Conservation (phyloP, 306 rosid species). For the Vigna nakashimae region DNA sequence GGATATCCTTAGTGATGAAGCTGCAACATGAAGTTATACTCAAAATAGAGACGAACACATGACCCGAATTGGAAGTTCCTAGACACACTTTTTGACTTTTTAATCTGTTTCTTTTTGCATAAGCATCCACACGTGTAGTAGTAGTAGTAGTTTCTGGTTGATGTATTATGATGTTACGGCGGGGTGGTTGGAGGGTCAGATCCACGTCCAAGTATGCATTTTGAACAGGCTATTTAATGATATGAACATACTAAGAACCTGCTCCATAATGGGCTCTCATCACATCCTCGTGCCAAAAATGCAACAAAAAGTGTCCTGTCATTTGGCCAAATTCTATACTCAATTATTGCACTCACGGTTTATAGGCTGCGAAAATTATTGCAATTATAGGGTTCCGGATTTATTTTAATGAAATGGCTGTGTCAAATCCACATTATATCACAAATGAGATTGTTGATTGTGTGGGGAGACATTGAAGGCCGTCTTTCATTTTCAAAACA, state of each 20-base stretch:
- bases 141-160: neutral
- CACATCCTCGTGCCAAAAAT: conserved; percentile 23
- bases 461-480: conserved; percentile 10
- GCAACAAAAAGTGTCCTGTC: neutral
- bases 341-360: conserved; percentile 3
- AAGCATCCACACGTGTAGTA: conserved; percentile 27
- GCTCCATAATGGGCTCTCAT: neutral
- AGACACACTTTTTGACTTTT: conserved; percentile 23
- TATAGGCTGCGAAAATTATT: conserved; percentile 7
- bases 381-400: neutral
- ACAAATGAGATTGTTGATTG: conserved; percentile 27
- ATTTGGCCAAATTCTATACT: neutral
- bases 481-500: conserved; percentile 22
- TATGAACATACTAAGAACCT: conserved; percentile 20
- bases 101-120: neutral
- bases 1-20: neutral
- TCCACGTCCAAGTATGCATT: conserved; percentile 8
- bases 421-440: neutral
- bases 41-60: conserved; percentile 12
- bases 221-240: conserved; percentile 19
- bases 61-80: neutral
- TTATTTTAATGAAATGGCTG: conserved; percentile 2
- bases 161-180: neutral
- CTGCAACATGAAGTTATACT: neutral
- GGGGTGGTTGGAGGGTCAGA: conserved; percentile 21